Evolutionary conservation across 2,329 filamentous ascomycete genomes (phyloP), one percentile per base, ranked within the genome.

Genomic region (Aspergillus floridensis): DNA sequence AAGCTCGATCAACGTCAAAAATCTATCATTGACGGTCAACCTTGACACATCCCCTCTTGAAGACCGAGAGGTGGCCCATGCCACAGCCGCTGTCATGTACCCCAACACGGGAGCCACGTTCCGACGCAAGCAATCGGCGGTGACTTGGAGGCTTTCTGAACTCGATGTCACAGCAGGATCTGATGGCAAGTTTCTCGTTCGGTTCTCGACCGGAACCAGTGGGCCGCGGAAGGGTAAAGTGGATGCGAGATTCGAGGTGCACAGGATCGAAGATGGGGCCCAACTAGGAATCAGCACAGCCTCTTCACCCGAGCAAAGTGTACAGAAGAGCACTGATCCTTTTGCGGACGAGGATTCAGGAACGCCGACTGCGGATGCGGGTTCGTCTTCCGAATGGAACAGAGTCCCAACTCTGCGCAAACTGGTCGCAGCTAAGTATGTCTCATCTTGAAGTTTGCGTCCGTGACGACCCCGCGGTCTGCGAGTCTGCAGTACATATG

Each of bases 191-290:
- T 86, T 97, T 59, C 87, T 96, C 6, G 95, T 92, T 60, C 86
- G 92, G 3, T 90, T 99, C 66, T 79, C 88, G 24, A 91, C 90
- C 0, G 88, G 93, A 35, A 86, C 85, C 24, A 82, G 86, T 54
- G 86, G 86, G 67, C 87, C 90, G 0, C 86, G 86, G 63, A 85
- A 90, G 5, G 92, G 92, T 0, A 87, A 86, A 56, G 84, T 96
- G 8, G 93, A 99, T 73, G 91, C 91, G 0, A 82, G 88, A 58
- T 97, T 93, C 87, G 92, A 96, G 72, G 79, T 89, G 22, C 73
- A 70, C 49, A 82, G 79, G 2, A 79, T 83, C 44, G 76, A 83
- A 32, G 76, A 78, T 0, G 84, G 84, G 0, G 89, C 86, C 64
- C 87, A 86, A 10, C 84, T 97, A 58, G 88, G 86, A 4, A 80